Conservation (phyloP, 139 green algal species). For the Tetradesmus obliquus region DNA sequence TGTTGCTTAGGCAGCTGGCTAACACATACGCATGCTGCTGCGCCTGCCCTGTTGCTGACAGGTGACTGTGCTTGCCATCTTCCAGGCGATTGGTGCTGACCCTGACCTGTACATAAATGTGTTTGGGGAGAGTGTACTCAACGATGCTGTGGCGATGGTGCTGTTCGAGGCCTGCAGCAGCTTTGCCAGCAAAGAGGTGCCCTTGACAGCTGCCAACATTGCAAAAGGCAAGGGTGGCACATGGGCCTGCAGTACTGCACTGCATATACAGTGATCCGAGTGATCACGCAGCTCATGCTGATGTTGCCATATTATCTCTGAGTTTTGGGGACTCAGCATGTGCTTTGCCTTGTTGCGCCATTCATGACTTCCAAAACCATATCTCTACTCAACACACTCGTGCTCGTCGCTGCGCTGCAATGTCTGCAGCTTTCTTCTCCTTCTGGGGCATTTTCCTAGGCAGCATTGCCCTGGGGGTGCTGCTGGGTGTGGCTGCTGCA, state of each 20-base stretch:
- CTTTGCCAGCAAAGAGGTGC: constrained; percentile 33
- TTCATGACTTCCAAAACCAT: no score
- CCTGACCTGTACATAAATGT: constrained; percentile 85
- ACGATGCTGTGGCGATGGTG: constrained; percentile 89
- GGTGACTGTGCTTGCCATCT: constrained; percentile 74
- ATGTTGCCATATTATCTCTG: no score
- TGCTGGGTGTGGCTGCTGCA: constrained; percentile 58
- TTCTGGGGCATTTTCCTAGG: constrained; percentile 73
- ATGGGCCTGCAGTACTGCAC: background rate
- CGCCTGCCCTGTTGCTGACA: constrained; percentile 29
- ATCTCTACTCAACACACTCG: no score
- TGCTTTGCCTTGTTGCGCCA: no score
- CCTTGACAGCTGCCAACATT: constrained; percentile 59
- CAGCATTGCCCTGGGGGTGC: constrained; percentile 66
- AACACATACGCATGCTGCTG: background rate
- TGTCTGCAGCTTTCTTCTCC: constrained; percentile 46
- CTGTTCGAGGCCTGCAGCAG: constrained; percentile 70
- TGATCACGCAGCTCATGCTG: no score
- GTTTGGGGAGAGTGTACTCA: constrained; percentile 89
- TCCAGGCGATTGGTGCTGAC: constrained; percentile 63
- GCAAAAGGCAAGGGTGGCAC: constrained; percentile 47
- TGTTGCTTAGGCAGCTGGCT: background rate
- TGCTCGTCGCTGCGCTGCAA: background rate
- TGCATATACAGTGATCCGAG: no score
- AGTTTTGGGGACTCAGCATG: no score